phyloP scores from a whole-genome alignment of 148 eudicot genomes.

The Silene conica region DNA sequence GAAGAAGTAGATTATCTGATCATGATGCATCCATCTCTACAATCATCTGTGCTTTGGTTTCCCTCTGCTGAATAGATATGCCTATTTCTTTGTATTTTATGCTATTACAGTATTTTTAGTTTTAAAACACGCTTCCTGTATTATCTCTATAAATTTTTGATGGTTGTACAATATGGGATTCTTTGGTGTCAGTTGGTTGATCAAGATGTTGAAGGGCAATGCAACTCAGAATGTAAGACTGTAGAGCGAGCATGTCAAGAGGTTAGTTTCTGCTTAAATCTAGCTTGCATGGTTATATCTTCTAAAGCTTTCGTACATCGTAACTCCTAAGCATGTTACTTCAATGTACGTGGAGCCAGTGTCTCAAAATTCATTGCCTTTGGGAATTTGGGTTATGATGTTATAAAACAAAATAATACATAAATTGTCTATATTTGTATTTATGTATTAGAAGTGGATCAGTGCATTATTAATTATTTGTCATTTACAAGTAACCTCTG shows the following conservation, averaged over 20 bases:
- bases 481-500: not conserved
- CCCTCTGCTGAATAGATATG: not conserved
- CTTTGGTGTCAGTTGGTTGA: constrained; percentile 63
- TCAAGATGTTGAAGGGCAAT: constrained; percentile 83
- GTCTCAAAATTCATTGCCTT: too few relatives aligned
- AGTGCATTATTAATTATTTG: not conserved
- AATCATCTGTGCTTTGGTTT: not conserved
- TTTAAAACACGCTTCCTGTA: not conserved
- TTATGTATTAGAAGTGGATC: not conserved
- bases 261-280: constrained; percentile 34
- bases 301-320: not conserved
- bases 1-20: not conserved
- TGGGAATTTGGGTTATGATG: not conserved
- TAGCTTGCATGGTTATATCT: not conserved
- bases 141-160: not conserved
- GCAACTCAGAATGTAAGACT: constrained; percentile 91
- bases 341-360: not conserved
- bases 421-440: not conserved
- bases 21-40: not conserved
- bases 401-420: not conserved
- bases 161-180: not conserved
- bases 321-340: not conserved
- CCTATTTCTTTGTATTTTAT: not conserved
- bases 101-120: not conserved
- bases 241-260: constrained; percentile 96